Percentiles rank a stretch among this genome's conserved stretches.
Evolutionary conservation across 805 yeast species (phyloP).

Genomic region (Starmerella apicola): DNA sequence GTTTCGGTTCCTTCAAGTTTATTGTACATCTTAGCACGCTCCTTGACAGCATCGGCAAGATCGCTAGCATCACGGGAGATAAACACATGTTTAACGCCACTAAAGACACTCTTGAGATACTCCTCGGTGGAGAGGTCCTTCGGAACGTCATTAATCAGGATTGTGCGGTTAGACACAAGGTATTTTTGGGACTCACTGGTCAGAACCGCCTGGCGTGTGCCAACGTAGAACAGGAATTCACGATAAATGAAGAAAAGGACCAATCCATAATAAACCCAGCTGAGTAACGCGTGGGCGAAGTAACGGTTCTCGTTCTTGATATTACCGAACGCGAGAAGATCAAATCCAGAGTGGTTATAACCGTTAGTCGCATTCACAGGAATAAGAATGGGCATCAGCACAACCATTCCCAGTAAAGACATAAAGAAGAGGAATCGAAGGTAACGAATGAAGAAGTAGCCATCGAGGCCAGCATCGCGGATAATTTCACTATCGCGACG

Average conservation of each 20-base stretch:
- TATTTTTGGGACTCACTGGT: slow-evolving; percentile 72
- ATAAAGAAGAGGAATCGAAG: slow-evolving; percentile 43
- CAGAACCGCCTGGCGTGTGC: slow-evolving; percentile 63
- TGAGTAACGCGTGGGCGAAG: slow-evolving; percentile 74
- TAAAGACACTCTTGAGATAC: slow-evolving; percentile 61
- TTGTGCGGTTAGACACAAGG: slow-evolving; percentile 64
- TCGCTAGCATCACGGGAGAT: slow-evolving; percentile 52
- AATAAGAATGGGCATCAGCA: slow-evolving; percentile 57
- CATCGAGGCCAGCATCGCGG: slow-evolving; percentile 86
- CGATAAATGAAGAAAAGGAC: slow-evolving; percentile 66
- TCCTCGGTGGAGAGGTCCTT: slow-evolving; percentile 56
- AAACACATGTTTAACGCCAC: slow-evolving; percentile 73
- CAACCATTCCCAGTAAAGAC: slow-evolving; percentile 42
- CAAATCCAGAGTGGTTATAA: slow-evolving; percentile 50
- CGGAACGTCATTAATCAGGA: slow-evolving; percentile 76
- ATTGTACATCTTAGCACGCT: slow-evolving; percentile 47
- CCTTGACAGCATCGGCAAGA: slow-evolving; percentile 42
- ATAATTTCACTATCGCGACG: slow-evolving; percentile 66
- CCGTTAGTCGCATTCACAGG: slow-evolving; percentile 65
- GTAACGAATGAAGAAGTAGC: slow-evolving; percentile 79
- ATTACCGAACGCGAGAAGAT: slow-evolving; percentile 67
- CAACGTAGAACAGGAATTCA: slow-evolving; percentile 65
- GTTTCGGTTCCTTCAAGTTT: slow-evolving; percentile 59
- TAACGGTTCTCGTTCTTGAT: slow-evolving; percentile 49
- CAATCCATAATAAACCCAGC: slow-evolving; percentile 66